Conservation (phyloP, 768 basidiomycete species). For the Leccinum aurantiacum region DNA sequence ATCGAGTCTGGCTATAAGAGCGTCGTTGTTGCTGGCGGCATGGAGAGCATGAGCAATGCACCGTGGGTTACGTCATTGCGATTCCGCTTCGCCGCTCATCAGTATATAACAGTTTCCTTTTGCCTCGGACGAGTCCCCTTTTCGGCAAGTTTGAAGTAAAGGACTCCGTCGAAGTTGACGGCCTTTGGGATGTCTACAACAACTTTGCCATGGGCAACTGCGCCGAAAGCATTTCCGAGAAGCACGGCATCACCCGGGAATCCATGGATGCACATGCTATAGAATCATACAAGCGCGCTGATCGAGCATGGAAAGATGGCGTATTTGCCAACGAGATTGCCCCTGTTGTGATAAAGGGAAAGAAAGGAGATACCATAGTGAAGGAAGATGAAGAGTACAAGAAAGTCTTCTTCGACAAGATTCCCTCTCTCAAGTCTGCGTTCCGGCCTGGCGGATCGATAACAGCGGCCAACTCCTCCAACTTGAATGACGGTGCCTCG, state of each 20-base stretch:
- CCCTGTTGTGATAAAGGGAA: conserved; percentile 87
- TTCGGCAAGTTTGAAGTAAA: conserved; percentile 89
- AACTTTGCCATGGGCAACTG: conserved; percentile 99
- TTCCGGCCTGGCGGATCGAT: conserved; percentile 90
- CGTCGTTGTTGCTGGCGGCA: conserved; percentile 92
- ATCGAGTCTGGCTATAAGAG: conserved; percentile 84
- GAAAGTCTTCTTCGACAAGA: conserved; percentile 92
- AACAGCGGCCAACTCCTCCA: conserved; percentile 96
- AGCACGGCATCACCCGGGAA: conserved; percentile 81
- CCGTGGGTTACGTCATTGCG: conserved; percentile 62
- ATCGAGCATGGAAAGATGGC: conserved; percentile 85
- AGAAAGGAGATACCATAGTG: conserved; percentile 89
- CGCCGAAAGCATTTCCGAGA: conserved; percentile 81
- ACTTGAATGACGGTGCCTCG: conserved; percentile 93
- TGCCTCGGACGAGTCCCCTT: conserved; percentile 74
- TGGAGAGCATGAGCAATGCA: conserved; percentile 99
- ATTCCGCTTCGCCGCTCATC: conserved; percentile 6
- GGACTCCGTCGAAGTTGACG: conserved; percentile 90
- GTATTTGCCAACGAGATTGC: conserved; percentile 86
- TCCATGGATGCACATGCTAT: conserved; percentile 89
- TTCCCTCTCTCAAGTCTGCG: conserved; percentile 82
- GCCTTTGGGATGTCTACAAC: conserved; percentile 97
- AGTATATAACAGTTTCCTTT: conserved; percentile 57
- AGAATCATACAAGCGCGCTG: conserved; percentile 93
- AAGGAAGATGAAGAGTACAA: conserved; percentile 98